Percentiles rank a stretch among this genome's conserved stretches.
Evolutionary conservation across 129 eudicot genomes (phyloP).

Genomic region (Scalesia atractyloides): DNA sequence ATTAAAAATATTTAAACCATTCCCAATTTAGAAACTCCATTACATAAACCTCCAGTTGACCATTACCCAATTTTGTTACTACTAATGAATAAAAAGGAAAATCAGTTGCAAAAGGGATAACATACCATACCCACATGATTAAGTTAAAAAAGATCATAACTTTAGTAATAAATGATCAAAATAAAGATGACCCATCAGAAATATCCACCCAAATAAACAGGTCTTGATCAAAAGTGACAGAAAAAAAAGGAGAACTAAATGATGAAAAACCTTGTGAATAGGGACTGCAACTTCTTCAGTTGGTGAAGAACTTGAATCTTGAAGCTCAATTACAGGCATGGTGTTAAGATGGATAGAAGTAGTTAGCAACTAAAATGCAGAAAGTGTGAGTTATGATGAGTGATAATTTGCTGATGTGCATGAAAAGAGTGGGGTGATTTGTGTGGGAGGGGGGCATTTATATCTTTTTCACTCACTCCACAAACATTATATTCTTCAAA

Average conservation of each 20-base stretch:
- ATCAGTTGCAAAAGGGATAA: conserved; percentile 12
- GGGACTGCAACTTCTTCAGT: conserved; percentile 21
- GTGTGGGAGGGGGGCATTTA: conserved; percentile 31
- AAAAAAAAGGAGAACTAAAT: not conserved
- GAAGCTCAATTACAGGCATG: conserved; percentile 32
- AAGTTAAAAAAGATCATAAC: conserved; percentile 20
- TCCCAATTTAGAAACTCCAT: conserved; percentile 3
- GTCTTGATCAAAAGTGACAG: not conserved
- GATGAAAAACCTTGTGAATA: conserved; percentile 30
- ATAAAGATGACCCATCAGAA: conserved; percentile 22
- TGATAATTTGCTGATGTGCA: not conserved
- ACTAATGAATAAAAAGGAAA: not conserved
- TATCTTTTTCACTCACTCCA: conserved; percentile 19
- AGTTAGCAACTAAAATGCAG: conserved; percentile 23
- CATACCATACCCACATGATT: conserved; percentile 22
- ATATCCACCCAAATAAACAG: conserved; percentile 9
- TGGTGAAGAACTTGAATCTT: conserved; percentile 33
- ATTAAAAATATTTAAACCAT: not conserved
- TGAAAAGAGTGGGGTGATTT: conserved; percentile 6
- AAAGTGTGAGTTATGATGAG: conserved; percentile 19
- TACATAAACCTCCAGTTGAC: not conserved
- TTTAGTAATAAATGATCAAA: conserved; percentile 26
- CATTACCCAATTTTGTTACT: conserved; percentile 10
- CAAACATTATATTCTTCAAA: conserved; percentile 23
- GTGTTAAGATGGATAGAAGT: conserved; percentile 11